Percentiles rank a stretch among this genome's conserved stretches.
Evolutionary conservation across 192 early-diverging fungal species (phyloP).

Genomic region (Coemansia sp.): DNA sequence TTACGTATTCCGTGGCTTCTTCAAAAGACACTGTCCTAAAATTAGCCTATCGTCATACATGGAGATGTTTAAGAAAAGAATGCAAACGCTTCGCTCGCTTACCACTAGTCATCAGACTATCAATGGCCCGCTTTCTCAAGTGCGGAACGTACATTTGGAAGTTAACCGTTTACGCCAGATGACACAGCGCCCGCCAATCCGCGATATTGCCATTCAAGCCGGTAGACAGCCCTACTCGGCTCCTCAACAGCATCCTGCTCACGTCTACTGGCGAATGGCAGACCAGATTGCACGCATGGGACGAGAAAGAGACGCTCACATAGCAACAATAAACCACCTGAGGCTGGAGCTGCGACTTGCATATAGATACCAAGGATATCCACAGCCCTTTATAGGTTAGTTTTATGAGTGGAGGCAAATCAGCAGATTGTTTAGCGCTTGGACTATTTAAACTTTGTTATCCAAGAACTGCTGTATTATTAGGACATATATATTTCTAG

Average conservation of each 20-base stretch:
- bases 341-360: constrained; percentile 1
- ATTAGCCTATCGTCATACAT: neutral
- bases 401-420: neutral
- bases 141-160: constrained; percentile 7
- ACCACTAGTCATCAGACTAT: neutral
- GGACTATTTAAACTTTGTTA: neutral
- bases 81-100: neutral
- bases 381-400: neutral
- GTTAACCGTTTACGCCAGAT: neutral
- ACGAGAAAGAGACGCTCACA: constrained; percentile 1
- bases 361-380: neutral
- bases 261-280: constrained; percentile 1
- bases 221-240: neutral
- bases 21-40: neutral
- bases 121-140: neutral
- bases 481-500: too few species aligned
- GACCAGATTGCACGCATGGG: constrained; percentile 8
- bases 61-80: neutral
- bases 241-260: neutral
- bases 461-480: too few species aligned
- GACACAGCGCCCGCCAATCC: neutral
- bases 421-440: neutral
- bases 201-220: constrained; percentile 7
- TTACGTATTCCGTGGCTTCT: neutral
- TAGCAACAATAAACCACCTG: constrained; percentile 5